These are phyloP conservation scores for Phialophora expanda DNA, from an alignment of 2,329 filamentous ascomycete genomes.

Conservation along the genomic window DNA sequence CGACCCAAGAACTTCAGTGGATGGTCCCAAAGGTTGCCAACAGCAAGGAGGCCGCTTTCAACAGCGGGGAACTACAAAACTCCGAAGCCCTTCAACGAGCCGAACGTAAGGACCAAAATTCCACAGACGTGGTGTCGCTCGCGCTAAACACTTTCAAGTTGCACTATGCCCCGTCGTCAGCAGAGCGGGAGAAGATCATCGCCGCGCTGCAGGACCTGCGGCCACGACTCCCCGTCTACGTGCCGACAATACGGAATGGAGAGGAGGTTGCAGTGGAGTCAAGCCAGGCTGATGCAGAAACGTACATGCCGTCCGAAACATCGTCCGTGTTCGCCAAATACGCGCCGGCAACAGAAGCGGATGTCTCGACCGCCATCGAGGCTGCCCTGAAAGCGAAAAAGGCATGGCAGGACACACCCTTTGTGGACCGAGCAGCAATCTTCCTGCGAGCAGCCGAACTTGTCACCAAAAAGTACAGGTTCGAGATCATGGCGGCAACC, in stretches of 20 bases:
- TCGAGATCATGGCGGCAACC: slow-evolving; percentile 93
- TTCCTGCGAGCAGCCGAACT: slow-evolving; percentile 96
- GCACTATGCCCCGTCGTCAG: slow-evolving; percentile 41
- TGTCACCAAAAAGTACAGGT: slow-evolving; percentile 87
- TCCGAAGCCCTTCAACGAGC: slow-evolving; percentile 36
- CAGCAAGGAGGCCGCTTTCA: slow-evolving; percentile 25
- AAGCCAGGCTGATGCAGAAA: slow-evolving; percentile 12
- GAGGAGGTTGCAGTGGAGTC: slow-evolving; percentile 15
- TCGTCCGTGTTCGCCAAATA: slow-evolving; percentile 47
- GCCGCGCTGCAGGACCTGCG: slow-evolving; percentile 43
- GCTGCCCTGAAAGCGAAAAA: slow-evolving; percentile 81
- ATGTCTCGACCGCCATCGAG: slow-evolving; percentile 68
- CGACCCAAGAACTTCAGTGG: not conserved
- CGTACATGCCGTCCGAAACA: slow-evolving; percentile 45
- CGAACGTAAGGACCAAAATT: slow-evolving; percentile 24
- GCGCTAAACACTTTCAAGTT: slow-evolving; percentile 15
- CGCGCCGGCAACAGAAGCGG: slow-evolving; percentile 43
- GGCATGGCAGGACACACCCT: slow-evolving; percentile 85
- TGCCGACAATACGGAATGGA: slow-evolving; percentile 38
- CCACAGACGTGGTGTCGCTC: not conserved
- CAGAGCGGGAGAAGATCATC: slow-evolving; percentile 45
- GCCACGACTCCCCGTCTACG: slow-evolving; percentile 45
- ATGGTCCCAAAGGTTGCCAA: not conserved
- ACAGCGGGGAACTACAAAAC: slow-evolving; percentile 31
- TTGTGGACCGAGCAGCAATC: slow-evolving; percentile 86